Percentiles rank a stretch among this genome's conserved stretches.
Conservation (phyloP, 371 early-diverging fungal genomes). For the Saksenaea oblongispora region DNA sequence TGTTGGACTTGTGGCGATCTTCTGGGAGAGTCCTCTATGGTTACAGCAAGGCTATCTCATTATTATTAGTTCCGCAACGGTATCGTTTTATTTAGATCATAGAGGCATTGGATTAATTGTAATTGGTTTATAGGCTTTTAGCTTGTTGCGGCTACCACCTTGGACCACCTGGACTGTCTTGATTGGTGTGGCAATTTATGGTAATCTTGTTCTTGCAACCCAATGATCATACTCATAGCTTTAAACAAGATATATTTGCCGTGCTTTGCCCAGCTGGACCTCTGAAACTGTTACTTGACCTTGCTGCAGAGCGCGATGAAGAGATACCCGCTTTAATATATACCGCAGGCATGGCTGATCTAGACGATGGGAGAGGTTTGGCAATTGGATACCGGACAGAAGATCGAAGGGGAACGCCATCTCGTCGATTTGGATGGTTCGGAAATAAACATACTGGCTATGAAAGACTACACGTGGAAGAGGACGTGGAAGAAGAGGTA, state of each 20-base stretch:
- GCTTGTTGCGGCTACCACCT: constrained; percentile 20
- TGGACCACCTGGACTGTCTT: constrained; percentile 30
- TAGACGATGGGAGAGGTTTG: constrained; percentile 6
- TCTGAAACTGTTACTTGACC: constrained; percentile 12
- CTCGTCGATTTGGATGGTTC: not conserved
- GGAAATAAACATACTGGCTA: not conserved
- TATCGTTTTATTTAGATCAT: too few relatives aligned
- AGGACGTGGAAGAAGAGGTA: not conserved
- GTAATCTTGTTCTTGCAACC: not conserved
- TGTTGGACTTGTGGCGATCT: constrained; percentile 22
- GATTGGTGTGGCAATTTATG: constrained; percentile 24
- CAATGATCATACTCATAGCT: not conserved
- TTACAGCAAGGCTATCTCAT: constrained; percentile 25
- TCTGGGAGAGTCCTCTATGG: constrained; percentile 27
- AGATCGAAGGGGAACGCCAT: not conserved
- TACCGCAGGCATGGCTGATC: constrained; percentile 24
- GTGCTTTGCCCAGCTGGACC: constrained; percentile 23
- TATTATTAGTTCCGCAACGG: constrained; percentile 21
- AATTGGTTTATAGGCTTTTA: constrained; percentile 22
- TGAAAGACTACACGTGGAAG: constrained; percentile 5
- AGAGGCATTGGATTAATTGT: not conserved
- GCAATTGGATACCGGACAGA: constrained; percentile 17
- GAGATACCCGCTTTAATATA: constrained; percentile 24
- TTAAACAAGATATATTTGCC: constrained; percentile 22
- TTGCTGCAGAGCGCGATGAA: constrained; percentile 27